Percentiles rank a stretch among this genome's conserved stretches.
These are phyloP conservation scores for Daedaleopsis nitida DNA, from an alignment of 768 basidiomycete genomes.

Conservation along the genomic window DNA sequence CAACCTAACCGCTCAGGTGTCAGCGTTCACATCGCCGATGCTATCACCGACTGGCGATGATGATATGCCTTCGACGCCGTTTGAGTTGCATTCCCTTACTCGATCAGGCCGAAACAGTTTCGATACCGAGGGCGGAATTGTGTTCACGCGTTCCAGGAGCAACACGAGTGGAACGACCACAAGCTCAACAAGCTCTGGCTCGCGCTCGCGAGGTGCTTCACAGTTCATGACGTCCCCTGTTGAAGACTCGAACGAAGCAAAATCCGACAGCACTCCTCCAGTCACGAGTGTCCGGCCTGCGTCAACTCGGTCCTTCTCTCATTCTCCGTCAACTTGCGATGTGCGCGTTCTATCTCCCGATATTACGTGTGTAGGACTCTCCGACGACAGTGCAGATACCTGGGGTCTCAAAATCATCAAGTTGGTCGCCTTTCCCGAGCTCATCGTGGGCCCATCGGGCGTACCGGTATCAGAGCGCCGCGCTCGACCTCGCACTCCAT, in stretches of 20 bases:
- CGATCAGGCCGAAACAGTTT: slow-evolving; percentile 32
- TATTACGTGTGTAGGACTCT: slow-evolving; percentile 74
- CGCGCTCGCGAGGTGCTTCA: slow-evolving; percentile 4
- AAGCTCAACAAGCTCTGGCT: slow-evolving; percentile 20
- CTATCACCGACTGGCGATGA: slow-evolving; percentile 27
- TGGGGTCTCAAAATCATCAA: slow-evolving; percentile 82
- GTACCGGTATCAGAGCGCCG: background rate
- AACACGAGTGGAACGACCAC: slow-evolving; percentile 36
- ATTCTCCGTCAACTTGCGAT: slow-evolving; percentile 57
- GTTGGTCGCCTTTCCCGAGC: slow-evolving; percentile 74
- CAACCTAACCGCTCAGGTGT: slow-evolving; percentile 30
- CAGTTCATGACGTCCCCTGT: background rate
- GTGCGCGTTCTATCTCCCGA: slow-evolving; percentile 69
- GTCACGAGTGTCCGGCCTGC: slow-evolving; percentile 9
- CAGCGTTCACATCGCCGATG: slow-evolving; percentile 29
- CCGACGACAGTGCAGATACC: slow-evolving; percentile 64
- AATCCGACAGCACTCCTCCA: background rate
- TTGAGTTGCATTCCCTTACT: slow-evolving; percentile 38
- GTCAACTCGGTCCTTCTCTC: slow-evolving; percentile 42
- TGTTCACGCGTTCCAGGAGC: slow-evolving; percentile 51
- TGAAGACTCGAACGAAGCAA: background rate
- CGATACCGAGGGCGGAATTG: slow-evolving; percentile 39
- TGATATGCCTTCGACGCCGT: slow-evolving; percentile 17
- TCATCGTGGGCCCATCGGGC: slow-evolving; percentile 42
- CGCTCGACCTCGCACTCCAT: background rate